Evolutionary conservation across 2,329 filamentous ascomycete species (phyloP), one percentile per base, ranked within the genome.

Genomic region (Penicillium sp.): DNA sequence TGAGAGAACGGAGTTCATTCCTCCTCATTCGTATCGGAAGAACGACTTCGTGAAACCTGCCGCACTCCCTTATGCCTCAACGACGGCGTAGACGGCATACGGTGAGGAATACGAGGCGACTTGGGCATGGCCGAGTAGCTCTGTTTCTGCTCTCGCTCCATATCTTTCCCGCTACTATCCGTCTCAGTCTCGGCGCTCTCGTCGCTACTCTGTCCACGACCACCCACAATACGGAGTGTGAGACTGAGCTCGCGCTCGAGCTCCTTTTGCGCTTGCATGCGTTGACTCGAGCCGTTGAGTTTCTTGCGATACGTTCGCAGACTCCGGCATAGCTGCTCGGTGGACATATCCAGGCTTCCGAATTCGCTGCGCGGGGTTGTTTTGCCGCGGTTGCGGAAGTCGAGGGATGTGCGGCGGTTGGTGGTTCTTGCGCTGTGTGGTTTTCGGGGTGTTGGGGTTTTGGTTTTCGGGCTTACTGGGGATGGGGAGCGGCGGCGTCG

Each of bases 291-390:
- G 6, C 76, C 76, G 19, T 78, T 76, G 3, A 87, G 76, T 58
- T 84, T 84, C 68, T 85, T 86, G 19, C 84, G 78, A 65, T 86
- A 88, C 0, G 81, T 79, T 46, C 81, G 80, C 4, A 88, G 73
- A 7, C 81, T 82, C 38, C 83, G 80, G 66, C 81, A 83, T 2
- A 86, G 73, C 56, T 83, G 81, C 58, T 87, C 84, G 0, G 83
- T 86, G 2, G 81, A 81, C 61, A 76, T 75, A 10, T 79, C 77
- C 12, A 84, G 62, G 37, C 77, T 80, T 27, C 80, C 79, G 59
- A 79, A 78, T 27, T 81, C 78, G 50, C 68, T 75, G 10, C 67
- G 69, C 10, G 59, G 67, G 9, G 68, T 63, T 38, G 61, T 62
- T 61, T 81, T 82, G 3, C 75, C 71, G 17, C 80, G 78, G 9